phyloP scores from a whole-genome alignment of 345 rosid genomes.

The Carallia brachiata region DNA sequence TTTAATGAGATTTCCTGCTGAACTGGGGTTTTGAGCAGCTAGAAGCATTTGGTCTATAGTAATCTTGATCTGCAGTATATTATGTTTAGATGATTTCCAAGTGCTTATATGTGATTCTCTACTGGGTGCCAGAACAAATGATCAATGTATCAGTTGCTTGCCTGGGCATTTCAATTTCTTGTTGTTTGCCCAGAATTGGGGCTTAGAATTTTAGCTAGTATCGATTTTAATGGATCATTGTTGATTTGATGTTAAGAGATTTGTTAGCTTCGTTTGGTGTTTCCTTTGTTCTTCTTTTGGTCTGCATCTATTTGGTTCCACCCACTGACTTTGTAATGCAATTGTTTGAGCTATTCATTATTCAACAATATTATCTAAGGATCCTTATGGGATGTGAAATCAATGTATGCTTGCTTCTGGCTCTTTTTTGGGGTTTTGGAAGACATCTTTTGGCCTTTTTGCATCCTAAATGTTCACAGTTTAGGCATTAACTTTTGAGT shows the following conservation, averaged over 20 bases:
- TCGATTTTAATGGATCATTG: neutral
- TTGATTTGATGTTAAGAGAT: neutral
- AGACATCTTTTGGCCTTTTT: neutral
- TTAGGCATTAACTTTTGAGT: constrained; percentile 2
- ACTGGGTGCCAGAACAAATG: neutral
- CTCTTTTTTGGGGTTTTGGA: neutral
- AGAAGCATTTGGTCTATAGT: neutral
- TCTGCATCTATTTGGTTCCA: constrained; percentile 1
- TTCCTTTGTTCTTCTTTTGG: neutral
- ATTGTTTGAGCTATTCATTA: neutral
- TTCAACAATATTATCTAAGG: neutral
- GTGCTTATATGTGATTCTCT: neutral
- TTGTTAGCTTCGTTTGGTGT: neutral
- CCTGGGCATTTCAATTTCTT: neutral
- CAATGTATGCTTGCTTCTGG: neutral
- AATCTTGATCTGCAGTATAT: neutral
- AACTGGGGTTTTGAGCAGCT: neutral
- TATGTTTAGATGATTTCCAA: neutral
- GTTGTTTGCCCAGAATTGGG: neutral
- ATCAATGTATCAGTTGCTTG: neutral
- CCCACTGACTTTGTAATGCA: neutral
- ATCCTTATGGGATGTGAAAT: neutral
- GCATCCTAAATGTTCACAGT: neutral
- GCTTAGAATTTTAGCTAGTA: neutral
- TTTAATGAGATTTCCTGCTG: neutral